Evolutionary conservation across 139 green algal species (phyloP).

Genomic region (Picochlorum costavermella): DNA sequence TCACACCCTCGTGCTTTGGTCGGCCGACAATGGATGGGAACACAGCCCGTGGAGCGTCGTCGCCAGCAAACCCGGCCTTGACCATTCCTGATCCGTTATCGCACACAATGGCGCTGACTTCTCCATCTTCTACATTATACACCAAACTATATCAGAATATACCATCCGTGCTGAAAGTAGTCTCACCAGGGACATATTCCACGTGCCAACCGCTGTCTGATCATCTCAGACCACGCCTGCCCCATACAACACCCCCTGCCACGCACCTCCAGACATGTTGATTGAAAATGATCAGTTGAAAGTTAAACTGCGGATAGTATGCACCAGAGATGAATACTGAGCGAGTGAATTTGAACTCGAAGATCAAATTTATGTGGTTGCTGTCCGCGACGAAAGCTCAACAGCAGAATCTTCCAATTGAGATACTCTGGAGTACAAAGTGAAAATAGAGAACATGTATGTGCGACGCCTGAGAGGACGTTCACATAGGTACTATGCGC

Average conservation of each 20-base stretch:
- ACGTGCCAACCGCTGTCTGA: conserved; percentile 2
- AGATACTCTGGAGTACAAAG: no score
- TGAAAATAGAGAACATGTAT: no score
- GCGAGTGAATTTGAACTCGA: no score
- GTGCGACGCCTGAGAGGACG: no score
- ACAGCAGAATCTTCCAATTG: no score
- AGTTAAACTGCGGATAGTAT: background rate
- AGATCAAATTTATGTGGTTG: no score
- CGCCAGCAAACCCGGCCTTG: conserved; percentile 91
- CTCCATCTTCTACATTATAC: conserved; percentile 64
- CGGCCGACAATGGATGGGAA: conserved; percentile 96
- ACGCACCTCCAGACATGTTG: background rate
- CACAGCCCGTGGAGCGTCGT: conserved; percentile 91
- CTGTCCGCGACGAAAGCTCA: no score
- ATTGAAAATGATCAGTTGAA: background rate
- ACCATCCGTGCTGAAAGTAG: background rate
- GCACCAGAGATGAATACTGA: no score
- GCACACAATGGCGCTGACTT: conserved; percentile 89
- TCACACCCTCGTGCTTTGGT: conserved; percentile 88
- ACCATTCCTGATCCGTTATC: conserved; percentile 99
- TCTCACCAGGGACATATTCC: background rate
- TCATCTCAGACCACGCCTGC: background rate
- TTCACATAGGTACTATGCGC: no score
- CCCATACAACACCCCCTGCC: background rate
- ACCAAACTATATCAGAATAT: background rate